Evolutionary conservation across 306 rosid species (phyloP), one percentile per base, ranked within the genome.

Genomic region (Canavalia gladiata): DNA sequence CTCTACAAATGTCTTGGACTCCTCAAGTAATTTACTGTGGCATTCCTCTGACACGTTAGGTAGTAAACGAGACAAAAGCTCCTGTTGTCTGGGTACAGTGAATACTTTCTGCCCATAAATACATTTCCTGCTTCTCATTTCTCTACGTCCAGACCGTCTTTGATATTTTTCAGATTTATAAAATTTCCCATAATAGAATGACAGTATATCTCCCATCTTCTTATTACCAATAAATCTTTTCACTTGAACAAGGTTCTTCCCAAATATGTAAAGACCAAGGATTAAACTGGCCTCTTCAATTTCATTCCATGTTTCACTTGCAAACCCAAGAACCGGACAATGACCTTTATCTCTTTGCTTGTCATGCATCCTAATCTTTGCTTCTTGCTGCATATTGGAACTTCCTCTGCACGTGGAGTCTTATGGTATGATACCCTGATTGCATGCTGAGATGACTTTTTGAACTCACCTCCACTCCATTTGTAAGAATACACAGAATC

Each of bases 141-240:
- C 91, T 83, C 90, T 83, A 75, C 95, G 86, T 49, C 86, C 92
- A 41, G 87, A 70, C 99, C 97, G 93, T 85, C 95, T 91, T 31
- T 46, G 76, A 78, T 88, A 93, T 84, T 75, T 90, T 30, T 89
- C 88, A 67, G 97, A 90, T 83, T 83, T 78, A 60, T 91, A 91
- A 87, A 91, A 93, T 81, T 78, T 88, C 76, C 97, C 99, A 86
- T 95, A 91, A 73, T 93, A 95, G 88, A 90, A 91, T 43, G 97
- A 93, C 49, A 95, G 81, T 74, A 90, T 71, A 83, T 91, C 94
- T 30, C 91, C 90, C 97, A 91, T 88, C 72, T 76, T 80, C 86
- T 90, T 95, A 64, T 51, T 83, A 74, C 91, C 94, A 13, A 91
- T 33, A 73, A 95, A 88, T 79, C 78, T 89, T 85, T 84, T 84